A percentile compares a stretch with the other conserved stretches of the same genome.
phyloP scores from a whole-genome alignment of 2,329 filamentous ascomycete genomes.

The Cladosporium oxysporum region DNA sequence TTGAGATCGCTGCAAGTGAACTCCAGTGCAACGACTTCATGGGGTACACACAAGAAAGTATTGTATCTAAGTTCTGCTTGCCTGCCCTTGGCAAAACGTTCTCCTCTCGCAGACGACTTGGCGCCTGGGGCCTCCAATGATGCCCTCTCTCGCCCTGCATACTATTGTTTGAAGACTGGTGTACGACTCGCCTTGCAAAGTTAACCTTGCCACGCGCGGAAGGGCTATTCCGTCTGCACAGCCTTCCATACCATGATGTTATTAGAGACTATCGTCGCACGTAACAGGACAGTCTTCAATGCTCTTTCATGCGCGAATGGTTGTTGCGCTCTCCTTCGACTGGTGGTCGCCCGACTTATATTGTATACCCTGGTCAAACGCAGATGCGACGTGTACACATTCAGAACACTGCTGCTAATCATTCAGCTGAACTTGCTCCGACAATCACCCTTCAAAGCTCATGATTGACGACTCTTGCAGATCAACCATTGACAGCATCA shows the following conservation, averaged over 20 bases:
- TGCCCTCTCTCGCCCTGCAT: neutral
- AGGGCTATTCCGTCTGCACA: neutral
- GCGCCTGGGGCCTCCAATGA: neutral
- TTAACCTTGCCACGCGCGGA: neutral
- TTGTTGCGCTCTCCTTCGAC: neutral
- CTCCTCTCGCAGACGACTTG: neutral
- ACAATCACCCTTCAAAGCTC: neutral
- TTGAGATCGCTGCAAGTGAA: neutral
- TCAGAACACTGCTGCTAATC: neutral
- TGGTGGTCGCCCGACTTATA: neutral
- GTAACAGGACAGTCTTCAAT: neutral
- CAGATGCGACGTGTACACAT: neutral
- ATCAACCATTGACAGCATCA: neutral
- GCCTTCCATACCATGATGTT: neutral
- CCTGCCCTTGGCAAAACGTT: neutral
- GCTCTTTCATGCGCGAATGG: neutral
- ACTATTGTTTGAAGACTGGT: neutral
- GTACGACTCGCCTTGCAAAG: constrained; percentile 1
- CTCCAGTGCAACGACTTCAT: neutral
- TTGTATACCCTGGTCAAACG: neutral
- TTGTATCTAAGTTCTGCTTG: neutral
- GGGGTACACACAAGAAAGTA: neutral
- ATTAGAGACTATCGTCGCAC: neutral
- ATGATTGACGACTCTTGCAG: neutral
- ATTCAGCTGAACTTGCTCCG: no score